Conservation (phyloP, 73 alveolate species). For the Paramecium sonneborni region DNA sequence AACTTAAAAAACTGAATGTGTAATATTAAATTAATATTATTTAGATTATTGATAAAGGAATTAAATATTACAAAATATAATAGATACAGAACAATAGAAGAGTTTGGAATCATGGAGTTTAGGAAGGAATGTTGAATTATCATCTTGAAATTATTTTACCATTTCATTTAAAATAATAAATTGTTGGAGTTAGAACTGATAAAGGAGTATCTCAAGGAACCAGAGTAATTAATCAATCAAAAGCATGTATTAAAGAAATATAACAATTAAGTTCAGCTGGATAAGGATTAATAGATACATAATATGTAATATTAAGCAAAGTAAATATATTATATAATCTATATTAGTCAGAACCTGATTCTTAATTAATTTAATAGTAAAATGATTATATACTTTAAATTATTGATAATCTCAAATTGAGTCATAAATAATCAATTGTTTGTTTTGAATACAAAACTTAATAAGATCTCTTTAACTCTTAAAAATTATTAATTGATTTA, state of each 20-base stretch:
- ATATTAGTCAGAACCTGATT: not conserved
- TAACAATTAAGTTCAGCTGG: slow-evolving; percentile 42
- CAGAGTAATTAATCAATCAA: slow-evolving; percentile 50
- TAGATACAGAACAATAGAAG: slow-evolving; percentile 17
- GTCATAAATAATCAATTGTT: slow-evolving; percentile 75
- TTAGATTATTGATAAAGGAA: slow-evolving; percentile 15
- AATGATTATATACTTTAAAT: slow-evolving; percentile 35
- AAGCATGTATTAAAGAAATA: not conserved
- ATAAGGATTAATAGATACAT: not conserved
- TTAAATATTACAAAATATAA: not conserved
- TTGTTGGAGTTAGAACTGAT: slow-evolving; percentile 77
- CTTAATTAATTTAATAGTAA: not conserved
- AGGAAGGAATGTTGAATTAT: slow-evolving; percentile 35
- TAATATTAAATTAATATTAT: not conserved
- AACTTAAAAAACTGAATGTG: slow-evolving; percentile 4
- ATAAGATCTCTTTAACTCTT: slow-evolving; percentile 69
- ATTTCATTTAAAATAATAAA: slow-evolving; percentile 5
- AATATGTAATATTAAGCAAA: not conserved
- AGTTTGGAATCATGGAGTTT: slow-evolving; percentile 60
- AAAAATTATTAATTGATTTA: slow-evolving; percentile 68
- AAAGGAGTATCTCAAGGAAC: slow-evolving; percentile 76
- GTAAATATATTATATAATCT: not conserved
- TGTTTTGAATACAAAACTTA: slow-evolving; percentile 73
- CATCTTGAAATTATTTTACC: slow-evolving; percentile 9
- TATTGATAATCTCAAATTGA: slow-evolving; percentile 17